A percentile compares a stretch with the other conserved stretches of the same genome.
These are phyloP conservation scores for Neckera pumila DNA, from an alignment of 225 moss, liverwort and hornwort species.

Conservation along the genomic window DNA sequence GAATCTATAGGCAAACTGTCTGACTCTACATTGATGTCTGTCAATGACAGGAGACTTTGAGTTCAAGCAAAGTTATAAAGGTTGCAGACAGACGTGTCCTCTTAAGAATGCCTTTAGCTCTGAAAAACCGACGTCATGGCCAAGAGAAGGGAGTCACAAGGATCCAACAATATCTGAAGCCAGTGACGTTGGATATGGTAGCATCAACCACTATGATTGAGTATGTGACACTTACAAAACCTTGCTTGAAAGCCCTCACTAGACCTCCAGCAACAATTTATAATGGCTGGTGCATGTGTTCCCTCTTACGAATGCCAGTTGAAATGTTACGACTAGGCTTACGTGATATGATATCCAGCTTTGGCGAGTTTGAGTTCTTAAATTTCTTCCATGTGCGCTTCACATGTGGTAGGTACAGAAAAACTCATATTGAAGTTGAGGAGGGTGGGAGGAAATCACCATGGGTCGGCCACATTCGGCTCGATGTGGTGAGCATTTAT, in stretches of 20 bases:
- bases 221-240: constrained; percentile 41
- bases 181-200: constrained; percentile 51
- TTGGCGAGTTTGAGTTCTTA: not conserved
- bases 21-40: constrained; percentile 1
- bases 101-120: constrained; percentile 52
- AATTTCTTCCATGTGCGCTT: not conserved
- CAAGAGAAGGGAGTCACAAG: constrained; percentile 51
- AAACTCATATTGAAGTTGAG: constrained; percentile 9
- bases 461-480: constrained; percentile 73
- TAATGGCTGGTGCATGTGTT: not conserved
- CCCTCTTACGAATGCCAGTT: not conserved
- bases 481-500: constrained; percentile 44
- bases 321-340: not conserved
- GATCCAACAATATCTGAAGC: constrained; percentile 52
- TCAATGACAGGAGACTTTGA: constrained; percentile 61
- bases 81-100: constrained; percentile 56
- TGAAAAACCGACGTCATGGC: constrained; percentile 38
- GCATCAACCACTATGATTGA: constrained; percentile 44
- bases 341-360: not conserved
- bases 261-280: not conserved
- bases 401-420: constrained; percentile 31
- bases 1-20: not conserved
- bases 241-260: not conserved
- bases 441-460: constrained; percentile 49
- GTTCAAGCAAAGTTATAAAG: constrained; percentile 27